Percentiles rank a stretch among this genome's conserved stretches.
These are phyloP conservation scores for Rhizopogon roseolus DNA, from an alignment of 768 basidiomycete species.

Conservation along the genomic window DNA sequence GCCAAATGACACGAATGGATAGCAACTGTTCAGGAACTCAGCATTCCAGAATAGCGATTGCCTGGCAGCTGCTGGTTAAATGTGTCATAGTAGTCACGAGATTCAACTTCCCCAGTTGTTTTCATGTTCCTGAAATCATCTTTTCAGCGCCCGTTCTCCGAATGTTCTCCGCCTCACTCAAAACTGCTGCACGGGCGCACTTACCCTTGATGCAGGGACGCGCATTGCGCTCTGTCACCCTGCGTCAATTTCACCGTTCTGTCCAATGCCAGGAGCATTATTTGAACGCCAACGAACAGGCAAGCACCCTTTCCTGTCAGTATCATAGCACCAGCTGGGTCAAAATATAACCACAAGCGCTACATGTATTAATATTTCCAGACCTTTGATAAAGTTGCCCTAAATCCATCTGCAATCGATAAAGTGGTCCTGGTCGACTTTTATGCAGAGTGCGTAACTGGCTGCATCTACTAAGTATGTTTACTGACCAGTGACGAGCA, in stretches of 20 bases:
- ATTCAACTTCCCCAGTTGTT: too few species aligned
- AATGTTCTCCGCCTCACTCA: constrained; percentile 2
- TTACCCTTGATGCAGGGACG: constrained; percentile 4
- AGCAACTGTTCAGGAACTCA: too few species aligned
- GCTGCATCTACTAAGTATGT: background rate
- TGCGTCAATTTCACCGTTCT: constrained; percentile 38
- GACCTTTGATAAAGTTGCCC: constrained; percentile 30
- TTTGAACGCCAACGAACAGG: constrained; percentile 40
- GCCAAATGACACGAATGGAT: too few species aligned
- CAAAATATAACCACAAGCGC: constrained; percentile 2
- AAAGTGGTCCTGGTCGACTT: constrained; percentile 72
- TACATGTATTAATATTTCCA: constrained; percentile 9
- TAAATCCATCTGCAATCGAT: constrained; percentile 32
- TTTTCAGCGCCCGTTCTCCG: background rate
- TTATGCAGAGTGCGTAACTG: constrained; percentile 65
- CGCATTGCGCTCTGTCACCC: constrained; percentile 1
- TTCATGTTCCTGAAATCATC: too few species aligned
- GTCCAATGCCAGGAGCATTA: constrained; percentile 30
- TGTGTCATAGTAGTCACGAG: too few species aligned
- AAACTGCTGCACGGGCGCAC: constrained; percentile 11
- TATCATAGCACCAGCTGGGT: constrained; percentile 1
- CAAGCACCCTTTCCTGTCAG: constrained; percentile 20
- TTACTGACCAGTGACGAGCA: constrained; percentile 1
- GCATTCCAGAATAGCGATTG: too few species aligned
- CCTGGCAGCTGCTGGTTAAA: too few species aligned